A percentile compares a stretch with the other conserved stretches of the same genome.
phyloP scores from a whole-genome alignment of 257 asterid genomes.

The Solanum verrucosum region DNA sequence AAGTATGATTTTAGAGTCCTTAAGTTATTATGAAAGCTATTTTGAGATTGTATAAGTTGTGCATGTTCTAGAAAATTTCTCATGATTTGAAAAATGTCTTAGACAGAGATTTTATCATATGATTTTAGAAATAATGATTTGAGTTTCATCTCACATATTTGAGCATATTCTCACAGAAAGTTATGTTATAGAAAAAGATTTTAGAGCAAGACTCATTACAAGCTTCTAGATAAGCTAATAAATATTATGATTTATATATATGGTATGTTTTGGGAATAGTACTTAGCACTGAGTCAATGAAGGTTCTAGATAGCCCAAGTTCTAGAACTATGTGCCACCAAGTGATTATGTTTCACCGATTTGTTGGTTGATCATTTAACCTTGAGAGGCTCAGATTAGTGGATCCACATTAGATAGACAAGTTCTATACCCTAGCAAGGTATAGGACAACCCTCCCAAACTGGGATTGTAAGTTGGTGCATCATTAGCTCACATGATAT shows the following conservation, averaged over 20 bases:
- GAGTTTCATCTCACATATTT: no score
- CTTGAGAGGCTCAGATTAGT: neutral
- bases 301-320: neutral
- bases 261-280: neutral
- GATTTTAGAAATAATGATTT: no score
- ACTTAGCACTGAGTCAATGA: no score
- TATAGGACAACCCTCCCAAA: neutral
- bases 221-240: neutral
- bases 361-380: neutral
- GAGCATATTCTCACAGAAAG: neutral
- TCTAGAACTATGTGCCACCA: neutral
- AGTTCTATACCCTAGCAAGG: neutral
- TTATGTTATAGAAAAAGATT: neutral
- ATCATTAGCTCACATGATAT: neutral
- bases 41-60: no score
- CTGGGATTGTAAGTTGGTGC: neutral
- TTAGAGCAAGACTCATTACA: neutral
- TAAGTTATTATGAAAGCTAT: neutral
- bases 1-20: neutral
- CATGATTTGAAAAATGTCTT: no score
- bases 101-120: no score
- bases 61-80: no score
- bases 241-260: no score
- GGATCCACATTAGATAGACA: neutral
- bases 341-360: neutral